A percentile compares a stretch with the other conserved stretches of the same genome.
Conservation (phyloP, 805 yeast genomes). For the Priceomyces medius region DNA sequence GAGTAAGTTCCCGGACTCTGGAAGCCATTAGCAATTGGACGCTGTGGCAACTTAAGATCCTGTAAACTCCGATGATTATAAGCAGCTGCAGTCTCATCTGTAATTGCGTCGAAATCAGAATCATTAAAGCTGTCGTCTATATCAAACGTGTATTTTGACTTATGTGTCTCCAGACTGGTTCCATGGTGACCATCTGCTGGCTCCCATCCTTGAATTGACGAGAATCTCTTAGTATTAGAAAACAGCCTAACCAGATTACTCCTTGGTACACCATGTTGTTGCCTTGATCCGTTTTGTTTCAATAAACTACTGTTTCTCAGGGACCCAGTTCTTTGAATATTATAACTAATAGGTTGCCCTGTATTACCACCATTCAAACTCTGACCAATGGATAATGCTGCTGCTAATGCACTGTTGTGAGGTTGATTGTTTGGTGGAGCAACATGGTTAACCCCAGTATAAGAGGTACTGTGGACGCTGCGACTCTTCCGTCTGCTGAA, state of each 20-base stretch:
- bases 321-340: not conserved
- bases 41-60: constrained; percentile 34
- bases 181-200: not conserved
- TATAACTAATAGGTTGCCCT: constrained; percentile 3
- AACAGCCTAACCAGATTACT: constrained; percentile 3
- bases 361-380: not conserved
- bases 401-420: constrained; percentile 40
- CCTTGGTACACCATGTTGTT: constrained; percentile 3
- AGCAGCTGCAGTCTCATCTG: constrained; percentile 16
- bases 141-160: constrained; percentile 9
- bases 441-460: constrained; percentile 43
- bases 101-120: constrained; percentile 27
- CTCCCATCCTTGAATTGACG: not conserved
- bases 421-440: constrained; percentile 36
- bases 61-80: constrained; percentile 33
- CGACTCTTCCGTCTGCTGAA: constrained; percentile 32
- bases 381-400: constrained; percentile 44
- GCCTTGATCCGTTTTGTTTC: constrained; percentile 13
- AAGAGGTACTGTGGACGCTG: constrained; percentile 31
- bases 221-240: not conserved
- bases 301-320: constrained; percentile 10
- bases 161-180: not conserved
- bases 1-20: not conserved
- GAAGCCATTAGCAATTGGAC: constrained; percentile 8
- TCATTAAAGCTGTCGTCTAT: constrained; percentile 35